Evolutionary conservation across 805 yeast species (phyloP), one percentile per base, ranked within the genome.

Genomic region (Metschnikowia baotianmanensis): DNA sequence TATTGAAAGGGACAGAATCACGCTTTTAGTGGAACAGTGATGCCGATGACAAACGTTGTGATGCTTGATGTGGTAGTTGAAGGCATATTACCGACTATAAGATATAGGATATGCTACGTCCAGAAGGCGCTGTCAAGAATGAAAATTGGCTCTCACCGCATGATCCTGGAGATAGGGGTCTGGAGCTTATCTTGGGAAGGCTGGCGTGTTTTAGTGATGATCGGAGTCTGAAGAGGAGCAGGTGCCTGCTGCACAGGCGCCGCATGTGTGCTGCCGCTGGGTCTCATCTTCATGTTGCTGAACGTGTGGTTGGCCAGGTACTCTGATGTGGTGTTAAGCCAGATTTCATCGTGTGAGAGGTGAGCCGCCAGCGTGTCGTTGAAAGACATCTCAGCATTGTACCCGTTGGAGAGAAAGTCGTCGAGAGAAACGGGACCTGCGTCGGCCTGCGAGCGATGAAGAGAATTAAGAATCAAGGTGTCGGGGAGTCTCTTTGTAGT

Each of bases 121-220:
- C n/a, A n/a, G n/a, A n/a, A n/a, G n/a, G n/a, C n/a, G n/a, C n/a
- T n/a, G n/a, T n/a, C n/a, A n/a, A n/a, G n/a, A 24, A 24, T 24
- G n/a, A 11, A 4, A 6, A 11, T 11, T n/a, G n/a, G 26, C 5
- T 2, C 1, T 29, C 21, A 34, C 16, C 71, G 55, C 56, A 62
- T 57, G 10, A 66, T 65, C 31, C 73, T 54, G 1, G 71, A 53
- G 19, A 69, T 62, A 1, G 75, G 75, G 1, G 75, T 69, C 46
- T 67, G 73, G 46, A 65, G 66, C 44, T 63, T 61, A 35, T 69
- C 74, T 17, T 58, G 59, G 1, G 71, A 63, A 1, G 62, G 51
- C 46, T 67, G 72, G 26, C 74, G 53, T 5, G 67, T 58, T 46
- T 71, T 53, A 3, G 61, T 66, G 2, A 65, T 45, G 28, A 71